phyloP scores from a whole-genome alignment of 1,284 basidiomycete genomes.

The Cryptococcus floricola region DNA sequence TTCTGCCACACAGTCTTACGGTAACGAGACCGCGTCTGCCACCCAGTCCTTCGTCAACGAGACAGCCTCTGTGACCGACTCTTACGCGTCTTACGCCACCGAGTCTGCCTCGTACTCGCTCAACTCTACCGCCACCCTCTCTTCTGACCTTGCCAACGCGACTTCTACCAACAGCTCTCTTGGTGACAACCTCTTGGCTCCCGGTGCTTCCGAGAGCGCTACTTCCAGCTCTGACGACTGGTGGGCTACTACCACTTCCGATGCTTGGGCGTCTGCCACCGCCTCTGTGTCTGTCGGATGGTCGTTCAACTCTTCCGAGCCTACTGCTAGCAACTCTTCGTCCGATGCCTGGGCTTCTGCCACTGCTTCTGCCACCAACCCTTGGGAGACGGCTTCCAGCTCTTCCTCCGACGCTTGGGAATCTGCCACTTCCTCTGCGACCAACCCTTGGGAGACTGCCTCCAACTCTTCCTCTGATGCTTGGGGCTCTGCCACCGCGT shows the following conservation, averaged over 20 bases:
- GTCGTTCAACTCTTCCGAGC: neutral
- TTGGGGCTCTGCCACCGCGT: constrained; percentile 4
- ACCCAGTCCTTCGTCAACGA: constrained; percentile 4
- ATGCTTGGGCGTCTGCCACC: constrained; percentile 2
- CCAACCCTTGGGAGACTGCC: neutral
- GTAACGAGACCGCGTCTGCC: constrained; percentile 2
- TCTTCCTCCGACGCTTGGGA: neutral
- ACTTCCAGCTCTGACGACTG: neutral
- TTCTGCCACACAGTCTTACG: neutral
- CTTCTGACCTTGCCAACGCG: constrained; percentile 8
- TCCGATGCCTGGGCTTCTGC: constrained; percentile 1
- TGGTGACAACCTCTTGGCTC: constrained; percentile 18
- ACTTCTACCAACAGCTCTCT: constrained; percentile 12
- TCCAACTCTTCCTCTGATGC: neutral
- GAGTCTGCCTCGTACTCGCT: constrained; percentile 1
- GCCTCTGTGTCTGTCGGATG: neutral
- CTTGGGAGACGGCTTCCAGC: neutral
- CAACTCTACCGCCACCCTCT: constrained; percentile 9
- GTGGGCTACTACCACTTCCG: neutral
- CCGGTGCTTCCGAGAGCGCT: neutral
- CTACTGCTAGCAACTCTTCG: neutral
- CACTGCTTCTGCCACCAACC: constrained; percentile 8
- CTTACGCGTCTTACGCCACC: neutral
- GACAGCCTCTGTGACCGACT: neutral
- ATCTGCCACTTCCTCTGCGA: constrained; percentile 5